A percentile compares a stretch with the other conserved stretches of the same genome.
These are phyloP conservation scores for Globisporangium splendens DNA, from an alignment of 352 stramenopile genomes.

Conservation along the genomic window DNA sequence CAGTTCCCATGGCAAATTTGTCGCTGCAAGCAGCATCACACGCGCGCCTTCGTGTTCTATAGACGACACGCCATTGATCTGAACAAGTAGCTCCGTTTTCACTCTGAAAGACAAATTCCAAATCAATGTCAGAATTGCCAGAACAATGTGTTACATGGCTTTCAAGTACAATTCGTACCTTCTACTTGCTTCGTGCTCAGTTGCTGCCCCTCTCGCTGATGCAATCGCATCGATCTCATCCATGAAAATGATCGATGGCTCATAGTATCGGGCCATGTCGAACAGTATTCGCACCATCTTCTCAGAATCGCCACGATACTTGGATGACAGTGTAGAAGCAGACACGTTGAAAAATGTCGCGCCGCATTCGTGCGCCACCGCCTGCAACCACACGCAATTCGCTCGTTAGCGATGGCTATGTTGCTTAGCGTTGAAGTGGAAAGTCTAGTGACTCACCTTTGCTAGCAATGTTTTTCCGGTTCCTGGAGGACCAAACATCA, in stretches of 20 bases:
- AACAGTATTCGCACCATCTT: constrained; percentile 98
- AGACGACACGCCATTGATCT: constrained; percentile 95
- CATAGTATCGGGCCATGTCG: constrained; percentile 96
- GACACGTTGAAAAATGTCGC: constrained; percentile 99
- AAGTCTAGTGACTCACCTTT: constrained; percentile 21
- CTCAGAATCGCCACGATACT: constrained; percentile 94
- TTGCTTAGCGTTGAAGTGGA: neutral
- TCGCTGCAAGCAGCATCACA: constrained; percentile 71
- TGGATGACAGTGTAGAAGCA: constrained; percentile 88
- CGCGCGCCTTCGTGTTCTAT: constrained; percentile 25
- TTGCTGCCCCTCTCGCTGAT: constrained; percentile 54
- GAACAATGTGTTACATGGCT: neutral
- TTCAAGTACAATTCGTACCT: constrained; percentile 24
- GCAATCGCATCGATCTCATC: constrained; percentile 97
- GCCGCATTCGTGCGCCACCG: constrained; percentile 93
- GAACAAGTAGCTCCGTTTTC: constrained; percentile 97
- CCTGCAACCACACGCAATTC: constrained; percentile 10
- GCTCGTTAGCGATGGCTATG: neutral
- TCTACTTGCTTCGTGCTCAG: constrained; percentile 82
- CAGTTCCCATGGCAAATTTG: constrained; percentile 92
- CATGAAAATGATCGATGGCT: constrained; percentile 97
- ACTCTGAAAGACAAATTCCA: constrained; percentile 45
- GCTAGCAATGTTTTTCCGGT: constrained; percentile 90
- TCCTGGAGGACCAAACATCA: constrained; percentile 88
- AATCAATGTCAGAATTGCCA: neutral